Conservation (phyloP, 139 green algal species). For the Micromonas commoda region DNA sequence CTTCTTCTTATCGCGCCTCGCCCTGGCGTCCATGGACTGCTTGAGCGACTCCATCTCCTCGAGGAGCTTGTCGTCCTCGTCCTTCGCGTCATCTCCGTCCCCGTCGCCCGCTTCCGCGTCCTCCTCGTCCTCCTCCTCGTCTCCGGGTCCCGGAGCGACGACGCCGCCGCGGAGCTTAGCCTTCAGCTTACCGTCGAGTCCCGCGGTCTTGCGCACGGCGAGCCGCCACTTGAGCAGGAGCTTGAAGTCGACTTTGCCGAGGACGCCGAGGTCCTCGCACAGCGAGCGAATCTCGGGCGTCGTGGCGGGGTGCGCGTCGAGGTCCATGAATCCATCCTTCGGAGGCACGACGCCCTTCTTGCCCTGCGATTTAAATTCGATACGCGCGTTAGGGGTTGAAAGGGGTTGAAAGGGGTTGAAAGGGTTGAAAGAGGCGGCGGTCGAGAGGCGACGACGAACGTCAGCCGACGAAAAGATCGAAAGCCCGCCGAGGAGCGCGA, state of each 20-base stretch:
- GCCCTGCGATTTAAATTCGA: not conserved
- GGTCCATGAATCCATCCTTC: conserved; percentile 22
- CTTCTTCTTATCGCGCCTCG: conserved; percentile 42
- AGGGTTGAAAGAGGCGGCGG: conserved; percentile 16
- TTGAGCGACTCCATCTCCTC: conserved; percentile 84
- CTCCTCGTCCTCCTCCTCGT: conserved; percentile 20
- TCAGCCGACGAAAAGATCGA: too few species aligned
- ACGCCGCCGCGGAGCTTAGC: conserved; percentile 1
- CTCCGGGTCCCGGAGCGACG: not conserved
- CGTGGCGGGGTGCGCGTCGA: conserved; percentile 62
- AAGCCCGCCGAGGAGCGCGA: too few species aligned
- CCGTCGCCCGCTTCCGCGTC: not conserved
- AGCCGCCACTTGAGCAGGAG: conserved; percentile 81
- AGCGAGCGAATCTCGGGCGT: conserved; percentile 67
- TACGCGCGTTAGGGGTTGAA: not conserved
- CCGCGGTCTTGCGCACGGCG: conserved; percentile 33
- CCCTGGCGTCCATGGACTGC: conserved; percentile 30
- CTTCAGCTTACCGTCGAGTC: conserved; percentile 30
- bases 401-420: not conserved
- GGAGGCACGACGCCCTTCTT: conserved; percentile 8
- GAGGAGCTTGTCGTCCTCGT: conserved; percentile 69
- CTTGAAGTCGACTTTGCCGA: conserved; percentile 96
- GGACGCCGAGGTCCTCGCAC: conserved; percentile 83
- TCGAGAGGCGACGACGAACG: not conserved
- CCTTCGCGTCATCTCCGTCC: conserved; percentile 40